These are phyloP conservation scores for Carex parvula DNA, from an alignment of 176 grass and related monocot species.

Conservation along the genomic window DNA sequence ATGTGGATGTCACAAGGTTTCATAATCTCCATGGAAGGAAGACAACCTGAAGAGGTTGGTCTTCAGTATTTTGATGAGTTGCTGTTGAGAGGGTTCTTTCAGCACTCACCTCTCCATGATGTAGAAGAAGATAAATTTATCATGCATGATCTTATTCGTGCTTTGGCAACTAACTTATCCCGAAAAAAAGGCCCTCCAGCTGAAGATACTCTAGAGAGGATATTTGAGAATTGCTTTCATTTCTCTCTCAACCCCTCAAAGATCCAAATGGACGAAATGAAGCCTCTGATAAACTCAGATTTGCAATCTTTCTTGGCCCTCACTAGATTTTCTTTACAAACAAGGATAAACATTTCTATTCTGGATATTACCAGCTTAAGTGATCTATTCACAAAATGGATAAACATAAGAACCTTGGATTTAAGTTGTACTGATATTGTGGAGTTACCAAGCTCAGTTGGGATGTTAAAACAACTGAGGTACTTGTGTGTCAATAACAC, in stretches of 20 bases:
- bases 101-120: slow-evolving; percentile 7
- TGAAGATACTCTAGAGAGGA: too few species aligned
- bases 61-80: slow-evolving; percentile 32
- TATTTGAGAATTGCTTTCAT: too few species aligned
- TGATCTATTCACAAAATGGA: slow-evolving; percentile 32
- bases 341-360: neutral
- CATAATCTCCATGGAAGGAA: neutral
- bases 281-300: neutral
- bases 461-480: slow-evolving; percentile 9
- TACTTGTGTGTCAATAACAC: slow-evolving; percentile 39
- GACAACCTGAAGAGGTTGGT: slow-evolving; percentile 15
- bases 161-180: slow-evolving; percentile 23
- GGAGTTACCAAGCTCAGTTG: slow-evolving; percentile 26
- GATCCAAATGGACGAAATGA: too few species aligned
- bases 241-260: too few species aligned
- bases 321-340: too few species aligned
- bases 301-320: neutral
- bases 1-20: too few species aligned
- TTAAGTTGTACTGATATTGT: slow-evolving; percentile 23
- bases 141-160: slow-evolving; percentile 30
- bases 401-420: slow-evolving; percentile 30
- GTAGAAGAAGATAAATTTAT: slow-evolving; percentile 23
- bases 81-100: slow-evolving; percentile 31
- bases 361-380: neutral
- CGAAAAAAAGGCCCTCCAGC: neutral